Percentiles rank a stretch among this genome's conserved stretches.
These are phyloP conservation scores for Talaromyces sp. DNA, from an alignment of 2,329 filamentous ascomycete species.

Conservation along the genomic window DNA sequence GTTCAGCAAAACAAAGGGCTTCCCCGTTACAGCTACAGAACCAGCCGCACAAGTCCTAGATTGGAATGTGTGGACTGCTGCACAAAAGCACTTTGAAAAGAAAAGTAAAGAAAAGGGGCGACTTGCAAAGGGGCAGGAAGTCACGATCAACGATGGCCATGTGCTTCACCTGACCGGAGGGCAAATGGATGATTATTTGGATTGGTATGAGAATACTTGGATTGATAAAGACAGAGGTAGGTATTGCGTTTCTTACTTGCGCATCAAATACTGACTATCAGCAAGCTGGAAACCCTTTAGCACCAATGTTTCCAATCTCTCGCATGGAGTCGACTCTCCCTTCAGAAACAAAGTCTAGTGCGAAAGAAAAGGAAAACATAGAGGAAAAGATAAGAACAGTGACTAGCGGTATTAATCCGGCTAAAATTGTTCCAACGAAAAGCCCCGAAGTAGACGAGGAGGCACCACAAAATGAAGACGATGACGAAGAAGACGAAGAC, in stretches of 20 bases:
- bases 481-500: constrained; percentile 11
- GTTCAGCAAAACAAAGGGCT: constrained; percentile 54
- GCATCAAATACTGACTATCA: background rate
- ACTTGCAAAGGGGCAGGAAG: constrained; percentile 43
- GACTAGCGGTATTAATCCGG: constrained; percentile 36
- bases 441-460: constrained; percentile 13
- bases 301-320: constrained; percentile 38
- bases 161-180: constrained; percentile 55
- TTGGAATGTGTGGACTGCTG: constrained; percentile 64
- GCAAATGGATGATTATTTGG: constrained; percentile 68
- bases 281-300: constrained; percentile 23
- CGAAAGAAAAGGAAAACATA: constrained; percentile 22
- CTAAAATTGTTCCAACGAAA: constrained; percentile 31
- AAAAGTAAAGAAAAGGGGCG: constrained; percentile 25
- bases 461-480: background rate
- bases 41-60: constrained; percentile 57
- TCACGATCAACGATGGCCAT: constrained; percentile 55
- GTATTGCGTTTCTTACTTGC: background rate
- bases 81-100: constrained; percentile 38
- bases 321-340: constrained; percentile 12
- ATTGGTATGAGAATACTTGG: constrained; percentile 70
- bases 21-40: constrained; percentile 47
- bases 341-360: background rate
- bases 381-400: constrained; percentile 36
- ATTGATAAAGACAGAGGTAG: constrained; percentile 27